phyloP scores from a whole-genome alignment of 83 land plant species.

The Diphasiastrum complanatum region DNA sequence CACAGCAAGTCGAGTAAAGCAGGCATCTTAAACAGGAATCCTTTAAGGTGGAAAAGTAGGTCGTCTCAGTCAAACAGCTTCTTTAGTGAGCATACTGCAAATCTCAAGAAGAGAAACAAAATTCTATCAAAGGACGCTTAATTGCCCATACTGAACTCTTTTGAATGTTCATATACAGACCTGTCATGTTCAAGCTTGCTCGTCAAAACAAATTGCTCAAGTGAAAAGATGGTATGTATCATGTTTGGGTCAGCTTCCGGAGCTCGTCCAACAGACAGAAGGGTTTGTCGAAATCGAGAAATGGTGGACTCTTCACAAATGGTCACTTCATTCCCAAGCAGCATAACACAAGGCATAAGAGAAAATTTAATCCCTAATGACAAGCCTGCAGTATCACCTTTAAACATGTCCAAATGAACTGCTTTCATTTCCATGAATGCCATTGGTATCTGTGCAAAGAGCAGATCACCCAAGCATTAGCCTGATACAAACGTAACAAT shows the following conservation, averaged over 20 bases:
- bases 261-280: conserved; percentile 20
- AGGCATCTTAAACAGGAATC: no score
- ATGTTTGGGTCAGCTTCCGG: conserved; percentile 12
- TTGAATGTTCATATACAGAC: no score
- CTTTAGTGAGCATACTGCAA: no score
- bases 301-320: conserved; percentile 32
- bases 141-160: no score
- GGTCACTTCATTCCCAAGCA: conserved; percentile 36
- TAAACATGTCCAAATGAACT: conserved; percentile 60
- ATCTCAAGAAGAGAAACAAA: no score
- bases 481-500: background rate
- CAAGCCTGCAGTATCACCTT: conserved; percentile 48
- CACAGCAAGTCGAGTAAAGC: no score
- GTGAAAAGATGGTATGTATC: conserved; percentile 40
- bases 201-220: conserved; percentile 61
- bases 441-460: conserved; percentile 33
- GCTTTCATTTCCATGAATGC: conserved; percentile 48
- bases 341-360: conserved; percentile 47
- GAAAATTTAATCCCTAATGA: conserved; percentile 46
- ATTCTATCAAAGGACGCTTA: no score
- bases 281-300: conserved; percentile 21
- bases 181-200: conserved; percentile 74
- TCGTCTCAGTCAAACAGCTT: no score
- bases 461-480: conserved; percentile 48
- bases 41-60: no score